A percentile compares a stretch with the other conserved stretches of the same genome.
Evolutionary conservation across 2,329 filamentous ascomycete genomes (phyloP).

Genomic region (Penicillium decumbens): DNA sequence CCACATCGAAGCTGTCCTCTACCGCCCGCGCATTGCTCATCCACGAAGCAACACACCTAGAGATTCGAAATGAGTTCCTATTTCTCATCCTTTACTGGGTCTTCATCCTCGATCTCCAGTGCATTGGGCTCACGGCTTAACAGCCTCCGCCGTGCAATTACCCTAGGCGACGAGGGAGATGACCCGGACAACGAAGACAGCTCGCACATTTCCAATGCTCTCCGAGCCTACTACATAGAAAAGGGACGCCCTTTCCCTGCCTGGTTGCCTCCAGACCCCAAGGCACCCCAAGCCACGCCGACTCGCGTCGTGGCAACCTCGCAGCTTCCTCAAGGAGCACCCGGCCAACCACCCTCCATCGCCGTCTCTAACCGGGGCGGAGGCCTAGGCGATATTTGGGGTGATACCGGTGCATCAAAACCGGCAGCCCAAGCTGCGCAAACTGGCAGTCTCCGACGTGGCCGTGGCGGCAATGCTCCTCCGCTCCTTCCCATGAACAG

Average conservation of each 20-base stretch:
- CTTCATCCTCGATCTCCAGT: constrained; percentile 47
- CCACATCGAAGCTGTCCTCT: constrained; percentile 19
- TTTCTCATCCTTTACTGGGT: constrained; percentile 61
- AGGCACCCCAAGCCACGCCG: constrained; percentile 55
- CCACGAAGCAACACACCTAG: constrained; percentile 16
- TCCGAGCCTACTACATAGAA: constrained; percentile 88
- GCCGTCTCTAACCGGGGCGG: constrained; percentile 32
- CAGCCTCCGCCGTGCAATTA: constrained; percentile 50
- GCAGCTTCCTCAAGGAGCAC: constrained; percentile 48
- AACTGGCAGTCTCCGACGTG: constrained; percentile 39
- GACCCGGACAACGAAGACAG: constrained; percentile 64
- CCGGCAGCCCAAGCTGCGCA: constrained; percentile 29
- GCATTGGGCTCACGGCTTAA: constrained; percentile 53
- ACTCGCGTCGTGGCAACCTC: constrained; percentile 48
- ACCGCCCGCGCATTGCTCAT: constrained; percentile 3
- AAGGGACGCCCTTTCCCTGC: constrained; percentile 73
- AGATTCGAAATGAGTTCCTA: constrained; percentile 65
- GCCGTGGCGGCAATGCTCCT: constrained; percentile 26
- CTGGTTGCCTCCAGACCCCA: constrained; percentile 91
- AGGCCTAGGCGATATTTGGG: constrained; percentile 57
- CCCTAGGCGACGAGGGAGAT: constrained; percentile 40
- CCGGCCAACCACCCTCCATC: constrained; percentile 27
- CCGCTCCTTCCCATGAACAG: constrained; percentile 21
- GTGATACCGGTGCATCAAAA: constrained; percentile 37
- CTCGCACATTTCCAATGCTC: constrained; percentile 87